A percentile compares a stretch with the other conserved stretches of the same genome.
Conservation (phyloP, 2,329 filamentous ascomycete species). For the Drechslerella coelobrocha region DNA sequence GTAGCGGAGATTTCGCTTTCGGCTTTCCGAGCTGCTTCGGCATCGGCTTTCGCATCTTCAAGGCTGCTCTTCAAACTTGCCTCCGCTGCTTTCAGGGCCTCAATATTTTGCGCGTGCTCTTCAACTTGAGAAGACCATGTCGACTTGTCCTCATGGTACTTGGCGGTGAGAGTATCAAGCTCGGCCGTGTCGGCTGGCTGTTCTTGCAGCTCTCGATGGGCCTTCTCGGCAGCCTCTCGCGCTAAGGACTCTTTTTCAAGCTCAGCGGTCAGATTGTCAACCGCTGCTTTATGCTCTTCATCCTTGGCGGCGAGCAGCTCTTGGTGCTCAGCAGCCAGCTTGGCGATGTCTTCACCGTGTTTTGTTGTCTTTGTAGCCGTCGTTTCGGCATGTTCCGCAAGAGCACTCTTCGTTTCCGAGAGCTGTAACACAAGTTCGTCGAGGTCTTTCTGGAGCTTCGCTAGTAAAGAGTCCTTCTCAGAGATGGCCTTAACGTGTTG, state of each 20-base stretch:
- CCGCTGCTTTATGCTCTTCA: conserved; percentile 38
- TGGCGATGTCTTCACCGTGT: conserved; percentile 19
- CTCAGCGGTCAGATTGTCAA: conserved; percentile 34
- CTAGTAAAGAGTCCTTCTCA: conserved; percentile 30
- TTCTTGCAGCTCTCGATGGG: conserved; percentile 39
- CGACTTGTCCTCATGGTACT: conserved; percentile 32
- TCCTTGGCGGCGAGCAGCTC: conserved; percentile 34
- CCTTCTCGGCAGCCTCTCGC: conserved; percentile 35
- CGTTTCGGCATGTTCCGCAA: conserved; percentile 23
- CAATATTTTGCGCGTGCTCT: conserved; percentile 26
- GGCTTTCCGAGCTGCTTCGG: conserved; percentile 29
- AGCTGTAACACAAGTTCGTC: conserved; percentile 33
- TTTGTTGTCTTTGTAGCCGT: conserved; percentile 11
- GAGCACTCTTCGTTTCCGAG: conserved; percentile 24
- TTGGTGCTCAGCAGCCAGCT: conserved; percentile 28
- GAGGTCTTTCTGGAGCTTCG: conserved; percentile 21
- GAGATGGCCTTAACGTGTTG: conserved; percentile 18
- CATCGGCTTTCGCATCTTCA: conserved; percentile 34
- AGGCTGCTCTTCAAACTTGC: conserved; percentile 26
- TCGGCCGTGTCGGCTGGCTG: conserved; percentile 42
- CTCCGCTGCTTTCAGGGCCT: conserved; percentile 33
- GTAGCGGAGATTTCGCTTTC: conserved; percentile 34
- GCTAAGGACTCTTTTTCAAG: conserved; percentile 45
- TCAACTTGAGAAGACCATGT: conserved; percentile 33
- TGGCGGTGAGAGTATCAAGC: conserved; percentile 27